Evolutionary conservation across 169 alveolate species (phyloP).

Genomic region (Babesia ovis): DNA sequence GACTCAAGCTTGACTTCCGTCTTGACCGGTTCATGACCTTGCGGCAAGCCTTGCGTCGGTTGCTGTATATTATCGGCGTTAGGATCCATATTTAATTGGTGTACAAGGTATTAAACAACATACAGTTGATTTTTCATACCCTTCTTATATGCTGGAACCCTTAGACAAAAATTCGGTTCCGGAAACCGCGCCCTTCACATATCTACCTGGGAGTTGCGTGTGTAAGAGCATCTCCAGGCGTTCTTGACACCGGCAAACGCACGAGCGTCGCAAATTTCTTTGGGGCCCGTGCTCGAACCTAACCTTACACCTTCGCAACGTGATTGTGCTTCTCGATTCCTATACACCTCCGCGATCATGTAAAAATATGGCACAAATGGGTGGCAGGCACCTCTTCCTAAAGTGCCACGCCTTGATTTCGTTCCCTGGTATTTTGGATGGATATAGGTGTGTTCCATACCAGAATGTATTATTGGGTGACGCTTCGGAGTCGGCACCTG

Average conservation of each 20-base stretch:
- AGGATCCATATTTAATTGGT: background rate
- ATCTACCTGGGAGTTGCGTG: conserved; percentile 12
- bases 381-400: conserved; percentile 8
- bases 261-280: background rate
- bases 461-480: conserved; percentile 26
- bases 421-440: conserved; percentile 1
- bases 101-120: background rate
- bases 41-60: conserved; percentile 9
- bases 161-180: background rate
- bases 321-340: background rate
- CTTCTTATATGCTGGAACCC: background rate
- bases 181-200: conserved; percentile 1
- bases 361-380: background rate
- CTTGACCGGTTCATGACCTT: conserved; percentile 11
- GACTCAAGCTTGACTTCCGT: conserved; percentile 11
- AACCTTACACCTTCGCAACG: conserved; percentile 1
- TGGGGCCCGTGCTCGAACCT: conserved; percentile 10
- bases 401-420: background rate
- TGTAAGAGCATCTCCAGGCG: conserved; percentile 18
- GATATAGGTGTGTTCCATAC: background rate
- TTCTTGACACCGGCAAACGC: background rate
- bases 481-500: conserved; percentile 10
- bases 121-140: background rate
- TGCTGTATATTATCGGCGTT: conserved; percentile 1
- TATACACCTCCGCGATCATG: conserved; percentile 3